Conservation (phyloP, 148 eudicot species). For the Rhododendron ovatum region DNA sequence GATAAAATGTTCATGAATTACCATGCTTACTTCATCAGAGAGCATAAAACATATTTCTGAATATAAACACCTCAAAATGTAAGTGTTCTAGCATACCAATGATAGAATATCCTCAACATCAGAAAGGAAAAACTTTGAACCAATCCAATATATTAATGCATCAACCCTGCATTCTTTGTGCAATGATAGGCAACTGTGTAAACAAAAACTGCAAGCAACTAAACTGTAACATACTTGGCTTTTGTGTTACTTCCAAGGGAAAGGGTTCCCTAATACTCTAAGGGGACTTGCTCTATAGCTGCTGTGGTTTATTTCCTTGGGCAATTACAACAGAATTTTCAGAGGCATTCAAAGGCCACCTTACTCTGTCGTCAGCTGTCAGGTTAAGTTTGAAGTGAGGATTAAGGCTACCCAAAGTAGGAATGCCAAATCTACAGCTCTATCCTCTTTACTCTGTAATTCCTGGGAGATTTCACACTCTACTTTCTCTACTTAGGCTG, state of each 20-base stretch:
- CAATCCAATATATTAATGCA: neutral
- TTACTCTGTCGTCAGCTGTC: neutral
- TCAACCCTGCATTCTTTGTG: neutral
- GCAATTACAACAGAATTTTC: neutral
- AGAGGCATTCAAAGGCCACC: neutral
- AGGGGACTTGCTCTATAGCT: neutral
- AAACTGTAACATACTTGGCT: neutral
- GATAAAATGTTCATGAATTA: conserved; percentile 5
- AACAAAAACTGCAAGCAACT: neutral
- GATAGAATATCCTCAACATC: neutral
- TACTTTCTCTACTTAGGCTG: neutral
- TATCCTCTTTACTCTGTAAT: neutral
- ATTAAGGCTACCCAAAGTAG: neutral
- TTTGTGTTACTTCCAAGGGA: neutral
- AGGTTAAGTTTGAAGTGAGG: neutral
- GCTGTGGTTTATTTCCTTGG: neutral
- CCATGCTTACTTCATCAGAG: neutral
- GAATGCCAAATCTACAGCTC: neutral
- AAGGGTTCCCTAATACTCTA: neutral
- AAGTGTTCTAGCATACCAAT: neutral
- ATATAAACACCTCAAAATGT: neutral
- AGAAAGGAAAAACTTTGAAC: neutral
- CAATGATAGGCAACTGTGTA: neutral
- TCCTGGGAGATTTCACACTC: neutral
- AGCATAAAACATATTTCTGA: neutral